A percentile compares a stretch with the other conserved stretches of the same genome.
Evolutionary conservation across 345 rosid genomes (phyloP).

Genomic region (Odontarrhena argentea): DNA sequence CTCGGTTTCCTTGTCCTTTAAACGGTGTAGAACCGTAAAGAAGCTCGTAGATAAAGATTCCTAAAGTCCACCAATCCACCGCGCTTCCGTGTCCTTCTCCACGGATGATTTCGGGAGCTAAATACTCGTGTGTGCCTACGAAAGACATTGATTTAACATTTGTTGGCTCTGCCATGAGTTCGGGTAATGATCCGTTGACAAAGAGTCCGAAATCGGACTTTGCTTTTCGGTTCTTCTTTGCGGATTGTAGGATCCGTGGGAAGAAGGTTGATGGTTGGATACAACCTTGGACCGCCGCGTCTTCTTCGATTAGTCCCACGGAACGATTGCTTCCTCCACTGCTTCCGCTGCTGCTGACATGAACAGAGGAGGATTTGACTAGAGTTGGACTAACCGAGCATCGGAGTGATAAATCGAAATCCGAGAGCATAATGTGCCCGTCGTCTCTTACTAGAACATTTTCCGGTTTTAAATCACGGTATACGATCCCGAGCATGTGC

Average conservation of each 20-base stretch:
- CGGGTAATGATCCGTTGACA: slow-evolving; percentile 71
- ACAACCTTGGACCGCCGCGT: slow-evolving; percentile 60
- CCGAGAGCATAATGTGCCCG: slow-evolving; percentile 93
- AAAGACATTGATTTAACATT: slow-evolving; percentile 92
- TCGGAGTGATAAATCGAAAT: slow-evolving; percentile 85
- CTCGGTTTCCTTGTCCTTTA: slow-evolving; percentile 88
- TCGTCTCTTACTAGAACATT: slow-evolving; percentile 83
- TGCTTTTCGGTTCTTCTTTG: slow-evolving; percentile 77
- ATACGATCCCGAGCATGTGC: slow-evolving; percentile 94
- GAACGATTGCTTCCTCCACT: slow-evolving; percentile 31
- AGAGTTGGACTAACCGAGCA: slow-evolving; percentile 86
- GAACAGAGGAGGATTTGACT: slow-evolving; percentile 79
- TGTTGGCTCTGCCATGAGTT: slow-evolving; percentile 93
- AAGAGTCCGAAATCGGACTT: slow-evolving; percentile 76
- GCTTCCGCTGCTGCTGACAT: slow-evolving; percentile 28
- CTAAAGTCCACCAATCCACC: slow-evolving; percentile 97
- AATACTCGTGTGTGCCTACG: slow-evolving; percentile 89
- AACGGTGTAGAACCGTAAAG: slow-evolving; percentile 86
- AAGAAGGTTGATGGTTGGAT: slow-evolving; percentile 75
- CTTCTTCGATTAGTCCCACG: slow-evolving; percentile 62
- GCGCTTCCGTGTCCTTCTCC: slow-evolving; percentile 99
- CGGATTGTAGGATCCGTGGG: slow-evolving; percentile 70
- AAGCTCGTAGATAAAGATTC: slow-evolving; percentile 83
- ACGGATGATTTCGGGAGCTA: slow-evolving; percentile 86
- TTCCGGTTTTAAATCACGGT: slow-evolving; percentile 89